A percentile compares a stretch with the other conserved stretches of the same genome.
phyloP scores from a whole-genome alignment of 345 rosid genomes.

The Ceriops zippeliana region DNA sequence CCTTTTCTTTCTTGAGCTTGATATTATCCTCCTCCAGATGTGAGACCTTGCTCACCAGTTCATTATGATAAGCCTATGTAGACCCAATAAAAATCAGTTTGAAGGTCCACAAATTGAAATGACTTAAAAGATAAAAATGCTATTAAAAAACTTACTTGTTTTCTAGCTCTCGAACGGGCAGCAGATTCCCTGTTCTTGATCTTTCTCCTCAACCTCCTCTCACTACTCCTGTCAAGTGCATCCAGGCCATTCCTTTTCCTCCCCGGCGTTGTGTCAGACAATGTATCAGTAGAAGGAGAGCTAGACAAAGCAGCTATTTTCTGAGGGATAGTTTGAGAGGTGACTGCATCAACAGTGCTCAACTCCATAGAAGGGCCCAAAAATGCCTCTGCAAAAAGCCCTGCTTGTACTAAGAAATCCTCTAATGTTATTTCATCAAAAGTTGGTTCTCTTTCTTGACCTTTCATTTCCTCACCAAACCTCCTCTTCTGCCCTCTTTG shows the following conservation, averaged over 20 bases:
- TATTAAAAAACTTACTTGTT: constrained; percentile 34
- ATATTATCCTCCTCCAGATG: constrained; percentile 42
- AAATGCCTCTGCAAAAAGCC: constrained; percentile 45
- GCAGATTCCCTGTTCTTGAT: constrained; percentile 77
- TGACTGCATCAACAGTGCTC: constrained; percentile 18
- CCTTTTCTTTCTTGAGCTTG: constrained; percentile 62
- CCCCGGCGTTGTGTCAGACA: constrained; percentile 28
- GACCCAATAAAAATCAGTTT: constrained; percentile 2
- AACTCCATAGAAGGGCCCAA: constrained; percentile 40
- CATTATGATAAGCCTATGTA: constrained; percentile 58
- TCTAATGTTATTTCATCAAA: constrained; percentile 55
- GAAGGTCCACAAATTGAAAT: background rate
- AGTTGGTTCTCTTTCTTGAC: constrained; percentile 24
- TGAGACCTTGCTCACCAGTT: constrained; percentile 53
- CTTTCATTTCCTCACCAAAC: constrained; percentile 29
- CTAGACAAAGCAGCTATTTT: constrained; percentile 32
- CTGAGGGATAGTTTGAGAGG: constrained; percentile 25
- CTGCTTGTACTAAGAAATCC: constrained; percentile 65
- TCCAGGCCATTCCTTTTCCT: constrained; percentile 38
- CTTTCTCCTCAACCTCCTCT: constrained; percentile 58
- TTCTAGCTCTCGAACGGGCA: constrained; percentile 64
- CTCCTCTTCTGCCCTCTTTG: constrained; percentile 46
- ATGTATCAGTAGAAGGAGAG: constrained; percentile 34
- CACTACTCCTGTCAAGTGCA: constrained; percentile 42
- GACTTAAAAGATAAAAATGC: background rate